phyloP scores from a whole-genome alignment of 495 filamentous ascomycete genomes.

The Aspergillus leporis region DNA sequence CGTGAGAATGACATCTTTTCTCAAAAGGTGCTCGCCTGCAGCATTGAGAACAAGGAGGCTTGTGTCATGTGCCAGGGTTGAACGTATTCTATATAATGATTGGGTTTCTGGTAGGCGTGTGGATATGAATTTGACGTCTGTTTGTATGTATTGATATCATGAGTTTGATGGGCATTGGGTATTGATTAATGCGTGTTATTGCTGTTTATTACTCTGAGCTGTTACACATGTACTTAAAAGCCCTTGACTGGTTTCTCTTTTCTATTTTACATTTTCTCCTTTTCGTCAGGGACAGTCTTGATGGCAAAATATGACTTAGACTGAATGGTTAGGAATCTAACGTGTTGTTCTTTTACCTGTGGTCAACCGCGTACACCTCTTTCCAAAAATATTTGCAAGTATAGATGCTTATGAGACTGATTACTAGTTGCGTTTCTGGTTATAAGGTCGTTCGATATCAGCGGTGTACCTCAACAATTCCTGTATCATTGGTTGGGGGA shows the following conservation, averaged over 20 bases:
- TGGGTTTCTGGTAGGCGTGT: slow-evolving; percentile 4
- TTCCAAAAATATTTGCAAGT: too few relatives aligned
- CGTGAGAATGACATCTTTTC: slow-evolving; percentile 91
- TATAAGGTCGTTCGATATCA: too few relatives aligned
- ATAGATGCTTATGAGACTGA: too few relatives aligned
- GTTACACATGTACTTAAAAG: slow-evolving; percentile 1
- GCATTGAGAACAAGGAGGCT: slow-evolving; percentile 87
- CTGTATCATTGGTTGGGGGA: too few relatives aligned
- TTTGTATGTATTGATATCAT: slow-evolving; percentile 43
- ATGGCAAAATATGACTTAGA: neutral
- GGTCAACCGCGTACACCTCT: too few relatives aligned
- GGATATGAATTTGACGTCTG: slow-evolving; percentile 12
- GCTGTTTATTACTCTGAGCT: slow-evolving; percentile 10
- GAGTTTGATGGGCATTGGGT: slow-evolving; percentile 39
- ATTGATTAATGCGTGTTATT: slow-evolving; percentile 18
- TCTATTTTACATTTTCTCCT: neutral
- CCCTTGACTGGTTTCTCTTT: neutral
- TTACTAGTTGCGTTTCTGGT: too few relatives aligned
- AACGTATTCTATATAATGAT: slow-evolving; percentile 17
- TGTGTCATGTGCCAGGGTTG: slow-evolving; percentile 91
- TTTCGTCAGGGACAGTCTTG: neutral
- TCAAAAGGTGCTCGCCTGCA: slow-evolving; percentile 85
- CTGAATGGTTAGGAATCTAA: neutral
- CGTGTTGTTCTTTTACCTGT: neutral
- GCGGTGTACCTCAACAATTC: too few relatives aligned